Base-by-base conservation (phyloP, 2,329 filamentous ascomycete genomes). In the Penicillium sp. region DNA sequence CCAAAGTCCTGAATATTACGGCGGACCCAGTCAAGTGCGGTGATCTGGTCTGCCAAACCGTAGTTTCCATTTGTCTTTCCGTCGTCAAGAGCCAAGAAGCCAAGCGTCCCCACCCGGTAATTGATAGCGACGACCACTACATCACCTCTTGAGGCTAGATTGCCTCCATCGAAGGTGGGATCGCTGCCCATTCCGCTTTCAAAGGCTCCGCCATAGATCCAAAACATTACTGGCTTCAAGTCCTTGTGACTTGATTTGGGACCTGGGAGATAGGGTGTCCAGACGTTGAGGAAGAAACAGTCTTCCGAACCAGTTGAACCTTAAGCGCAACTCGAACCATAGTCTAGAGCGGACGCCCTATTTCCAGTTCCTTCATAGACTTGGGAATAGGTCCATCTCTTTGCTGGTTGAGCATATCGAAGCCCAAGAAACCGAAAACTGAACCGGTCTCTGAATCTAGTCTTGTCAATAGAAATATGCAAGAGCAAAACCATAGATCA, bases 61-160 rank as follows among this genome's bases (percentile, higher is more conserved):
- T 69, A 78, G 51, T 79, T 79, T 0, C 76, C 79, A 28, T 76
- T 79, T 39, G 76, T 72, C 4, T 70, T 62, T 3, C 79, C 80
- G 34, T 79, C 74, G 4, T 75, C 71, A 6, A 81, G 68, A 23
- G 79, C 79, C 0, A 83, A 65, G 55, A 81, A 83, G 0, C 80
- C 80, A 0, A 83, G 68, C 0, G 77, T 80, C 0, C 71, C 73
- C 3, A 82, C 64, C 7, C 81, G 76, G 61, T 83, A 83, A 65
- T 83, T 82, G 66, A 82, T 77, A 6, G 66, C 65, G 4, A 84
- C 80, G 3, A 80, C 72, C 0, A 84, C 77, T 14, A 82, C 72
- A 50, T 82, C 79, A 18, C 78, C 78, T 40, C 79, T 72, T 2
- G 77, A 79, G 0, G 76, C 79, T 3, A 82, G 65, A 51, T 79